Evolutionary conservation across 768 basidiomycete genomes (phyloP).

Genomic region (Hortiboletus campestris): DNA sequence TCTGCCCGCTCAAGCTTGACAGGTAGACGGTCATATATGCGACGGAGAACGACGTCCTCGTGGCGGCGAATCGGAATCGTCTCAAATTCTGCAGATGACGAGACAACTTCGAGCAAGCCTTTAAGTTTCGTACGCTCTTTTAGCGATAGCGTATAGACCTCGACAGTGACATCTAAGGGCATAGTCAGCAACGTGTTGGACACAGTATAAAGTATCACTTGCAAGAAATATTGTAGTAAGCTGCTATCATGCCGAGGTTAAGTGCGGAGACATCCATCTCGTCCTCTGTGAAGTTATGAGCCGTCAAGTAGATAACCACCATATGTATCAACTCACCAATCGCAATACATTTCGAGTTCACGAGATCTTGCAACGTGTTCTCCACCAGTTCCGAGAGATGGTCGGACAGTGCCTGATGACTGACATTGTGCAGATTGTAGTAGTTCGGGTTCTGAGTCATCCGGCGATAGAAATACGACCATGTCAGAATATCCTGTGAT

Average conservation of each 20-base stretch:
- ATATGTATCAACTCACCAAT: conserved; percentile 53
- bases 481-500: conserved; percentile 87
- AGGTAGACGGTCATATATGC: conserved; percentile 94
- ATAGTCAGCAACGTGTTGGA: background rate
- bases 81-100: conserved; percentile 97
- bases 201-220: conserved; percentile 27
- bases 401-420: conserved; percentile 92
- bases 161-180: conserved; percentile 83
- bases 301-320: background rate
- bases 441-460: conserved; percentile 98
- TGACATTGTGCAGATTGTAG: conserved; percentile 92
- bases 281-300: conserved; percentile 50
- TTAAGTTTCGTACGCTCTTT: conserved; percentile 97
- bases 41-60: conserved; percentile 79
- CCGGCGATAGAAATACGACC: conserved; percentile 97
- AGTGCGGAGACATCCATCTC: conserved; percentile 91
- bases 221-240: conserved; percentile 94
- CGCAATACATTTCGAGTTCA: conserved; percentile 91
- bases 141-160: conserved; percentile 93
- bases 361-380: conserved; percentile 85
- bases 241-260: conserved; percentile 98
- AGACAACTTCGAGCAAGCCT: conserved; percentile 93
- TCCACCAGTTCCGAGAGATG: conserved; percentile 96
- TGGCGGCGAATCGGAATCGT: conserved; percentile 91
- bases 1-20: conserved; percentile 85